These are phyloP conservation scores for Fomitopsis schrenkii DNA, from an alignment of 1,284 basidiomycete genomes.

Conservation along the genomic window DNA sequence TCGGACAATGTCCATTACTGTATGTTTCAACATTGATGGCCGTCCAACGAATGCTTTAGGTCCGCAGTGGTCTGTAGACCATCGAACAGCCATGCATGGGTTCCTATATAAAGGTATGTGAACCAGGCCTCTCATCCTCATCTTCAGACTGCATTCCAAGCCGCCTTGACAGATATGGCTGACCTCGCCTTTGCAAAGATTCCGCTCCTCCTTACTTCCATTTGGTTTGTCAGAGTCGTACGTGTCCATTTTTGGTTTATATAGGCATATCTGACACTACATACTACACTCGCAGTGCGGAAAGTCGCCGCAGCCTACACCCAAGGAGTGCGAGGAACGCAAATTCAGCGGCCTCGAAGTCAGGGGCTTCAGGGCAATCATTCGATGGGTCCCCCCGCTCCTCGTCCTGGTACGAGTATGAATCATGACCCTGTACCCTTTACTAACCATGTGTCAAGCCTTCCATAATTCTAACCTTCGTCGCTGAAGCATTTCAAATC, in stretches of 20 bases:
- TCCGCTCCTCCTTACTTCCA: slow-evolving; percentile 4
- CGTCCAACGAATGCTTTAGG: neutral
- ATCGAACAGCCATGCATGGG: neutral
- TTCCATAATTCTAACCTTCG: neutral
- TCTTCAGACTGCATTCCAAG: neutral
- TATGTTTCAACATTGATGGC: neutral
- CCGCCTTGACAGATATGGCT: neutral
- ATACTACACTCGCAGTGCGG: neutral
- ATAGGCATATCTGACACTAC: too few species aligned
- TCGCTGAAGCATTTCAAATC: slow-evolving; percentile 24
- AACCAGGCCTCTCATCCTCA: neutral
- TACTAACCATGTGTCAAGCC: neutral
- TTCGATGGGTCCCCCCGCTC: slow-evolving; percentile 4
- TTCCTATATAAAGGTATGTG: too few species aligned
- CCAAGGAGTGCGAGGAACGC: slow-evolving; percentile 1
- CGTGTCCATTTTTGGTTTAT: too few species aligned
- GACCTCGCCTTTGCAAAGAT: neutral
- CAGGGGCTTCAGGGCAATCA: neutral
- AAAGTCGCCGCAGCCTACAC: slow-evolving; percentile 3
- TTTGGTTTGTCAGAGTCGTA: slow-evolving; percentile 2
- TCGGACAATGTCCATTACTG: neutral
- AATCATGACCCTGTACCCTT: neutral
- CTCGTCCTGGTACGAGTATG: slow-evolving; percentile 1
- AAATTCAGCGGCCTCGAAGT: slow-evolving; percentile 3
- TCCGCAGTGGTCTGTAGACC: neutral